Evolutionary conservation across 2,329 filamentous ascomycete species (phyloP).

Genomic region (Huntiella decipiens): DNA sequence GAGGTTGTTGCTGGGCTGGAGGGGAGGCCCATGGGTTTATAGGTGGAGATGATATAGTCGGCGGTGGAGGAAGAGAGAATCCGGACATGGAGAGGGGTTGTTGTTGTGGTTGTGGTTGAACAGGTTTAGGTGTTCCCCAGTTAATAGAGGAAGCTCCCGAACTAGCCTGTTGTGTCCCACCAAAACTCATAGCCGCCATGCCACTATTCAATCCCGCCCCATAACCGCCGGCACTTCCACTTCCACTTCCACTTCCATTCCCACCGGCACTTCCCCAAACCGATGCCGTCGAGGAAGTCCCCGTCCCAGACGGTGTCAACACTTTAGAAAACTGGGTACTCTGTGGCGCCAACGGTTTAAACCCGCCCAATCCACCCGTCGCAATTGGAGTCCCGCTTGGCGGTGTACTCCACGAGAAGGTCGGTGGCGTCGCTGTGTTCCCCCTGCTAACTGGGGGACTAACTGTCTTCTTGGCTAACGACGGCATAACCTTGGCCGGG

Average conservation of each 20-base stretch:
- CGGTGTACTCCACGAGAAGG: constrained; percentile 48
- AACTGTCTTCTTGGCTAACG: not conserved
- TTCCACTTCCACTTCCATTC: constrained; percentile 17
- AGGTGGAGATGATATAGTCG: not conserved
- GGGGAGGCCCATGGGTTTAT: not conserved
- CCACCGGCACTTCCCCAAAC: constrained; percentile 20
- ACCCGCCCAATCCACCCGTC: constrained; percentile 30
- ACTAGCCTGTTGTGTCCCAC: no score
- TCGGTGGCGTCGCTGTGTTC: constrained; percentile 17
- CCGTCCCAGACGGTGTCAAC: constrained; percentile 15
- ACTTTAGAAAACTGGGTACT: constrained; percentile 46
- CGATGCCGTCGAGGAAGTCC: no score
- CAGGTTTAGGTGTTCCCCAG: constrained; percentile 13
- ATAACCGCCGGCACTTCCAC: constrained; percentile 14
- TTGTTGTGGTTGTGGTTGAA: constrained; percentile 29
- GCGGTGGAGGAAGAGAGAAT: not conserved
- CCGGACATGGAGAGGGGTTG: constrained; percentile 13
- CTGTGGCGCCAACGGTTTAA: constrained; percentile 36
- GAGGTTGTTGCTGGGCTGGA: constrained; percentile 1
- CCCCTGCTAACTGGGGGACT: not conserved
- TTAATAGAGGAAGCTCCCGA: no score
- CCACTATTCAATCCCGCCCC: constrained; percentile 1
- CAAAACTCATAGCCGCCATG: no score
- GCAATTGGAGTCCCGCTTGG: constrained; percentile 19
- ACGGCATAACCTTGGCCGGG: constrained; percentile 14